Base-by-base conservation (phyloP, 768 basidiomycete genomes). In the Boletus pseudopeckii region DNA sequence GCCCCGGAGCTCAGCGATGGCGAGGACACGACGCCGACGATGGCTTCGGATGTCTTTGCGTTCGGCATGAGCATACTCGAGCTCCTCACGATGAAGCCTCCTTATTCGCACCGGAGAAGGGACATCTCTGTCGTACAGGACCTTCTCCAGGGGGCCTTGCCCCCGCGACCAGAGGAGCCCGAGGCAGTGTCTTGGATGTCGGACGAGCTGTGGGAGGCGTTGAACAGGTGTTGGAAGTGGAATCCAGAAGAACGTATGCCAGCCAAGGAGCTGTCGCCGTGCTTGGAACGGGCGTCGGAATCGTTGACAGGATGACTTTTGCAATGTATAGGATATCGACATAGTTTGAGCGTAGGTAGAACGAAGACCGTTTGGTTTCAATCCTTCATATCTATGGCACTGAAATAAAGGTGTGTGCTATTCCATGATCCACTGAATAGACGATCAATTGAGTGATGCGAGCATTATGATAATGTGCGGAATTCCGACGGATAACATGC, bases 51-150 rank as follows among this genome's bases (percentile, higher is more conserved):
- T 59, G 70, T 77, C 0, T 85, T 84, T 56, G 80, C 81, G 4
- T 85, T 76, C 50, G 79, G 77, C 11, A 85, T 85, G 84, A 74
- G 80, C 13, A 72, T 81, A 33, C 72, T 85, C 24, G 84, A 85
- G 58, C 75, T 84, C 45, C 62, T 82, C 32, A 84, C 84, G 6
- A 75, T 79, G 62, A 64, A 62, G 32, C 65, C 64, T 36, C 85
- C 84, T 0, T 85, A 79, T 60, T 64, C 76, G 10, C 72, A 82
- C 48, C 72, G 72, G 43, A 78, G 68, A 58, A 71, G 78, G 18
- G 81, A 84, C 58, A 70, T 79, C 10, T 65, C 74, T 26, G 82
- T 85, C 22, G 73, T 83, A 39, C 71, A 70, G 53, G 74, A 76
- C 53, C 72, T 83, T 34, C 57, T 73, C 1, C 60, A 67, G 4